A percentile compares a stretch with the other conserved stretches of the same genome.
Conservation (phyloP, 371 early-diverging fungal species). For the Rhizopus stolonifer region DNA sequence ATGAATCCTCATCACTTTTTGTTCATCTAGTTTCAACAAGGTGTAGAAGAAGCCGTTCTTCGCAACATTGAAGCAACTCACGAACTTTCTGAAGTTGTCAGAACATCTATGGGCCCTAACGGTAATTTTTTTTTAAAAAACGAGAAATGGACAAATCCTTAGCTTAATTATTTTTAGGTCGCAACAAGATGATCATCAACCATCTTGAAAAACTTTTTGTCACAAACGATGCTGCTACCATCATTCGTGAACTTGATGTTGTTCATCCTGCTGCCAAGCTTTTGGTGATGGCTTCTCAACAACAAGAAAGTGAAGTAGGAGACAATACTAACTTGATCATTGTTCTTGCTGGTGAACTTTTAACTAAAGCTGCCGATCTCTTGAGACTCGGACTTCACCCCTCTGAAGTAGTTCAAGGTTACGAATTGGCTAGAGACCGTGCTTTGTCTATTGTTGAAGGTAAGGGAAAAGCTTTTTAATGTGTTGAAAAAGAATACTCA, state of each 20-base stretch:
- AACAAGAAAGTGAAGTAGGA: conserved; percentile 97
- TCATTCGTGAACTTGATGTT: conserved; percentile 96
- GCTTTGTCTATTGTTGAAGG: conserved; percentile 82
- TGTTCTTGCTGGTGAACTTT: conserved; percentile 92
- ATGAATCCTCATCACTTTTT: background rate
- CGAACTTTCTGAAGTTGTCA: conserved; percentile 88
- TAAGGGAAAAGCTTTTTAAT: too few relatives aligned
- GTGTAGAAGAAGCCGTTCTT: conserved; percentile 94
- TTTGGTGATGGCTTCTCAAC: conserved; percentile 95
- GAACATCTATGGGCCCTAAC: conserved; percentile 96
- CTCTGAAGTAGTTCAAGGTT: conserved; percentile 92
- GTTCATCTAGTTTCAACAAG: conserved; percentile 79
- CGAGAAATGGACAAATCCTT: background rate
- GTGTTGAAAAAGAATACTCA: too few relatives aligned
- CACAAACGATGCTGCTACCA: conserved; percentile 99
- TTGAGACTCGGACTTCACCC: conserved; percentile 94
- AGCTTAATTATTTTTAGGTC: conserved; percentile 56
- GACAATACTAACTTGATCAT: conserved; percentile 95
- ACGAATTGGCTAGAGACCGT: conserved; percentile 85
- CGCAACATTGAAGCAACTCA: conserved; percentile 93
- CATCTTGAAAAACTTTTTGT: conserved; percentile 97
- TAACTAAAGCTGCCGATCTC: conserved; percentile 91
- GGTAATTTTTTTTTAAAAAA: conserved; percentile 53
- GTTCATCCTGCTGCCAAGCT: conserved; percentile 99
- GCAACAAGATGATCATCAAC: conserved; percentile 99